These are phyloP conservation scores for Cystobasidium slooffiae DNA, from an alignment of 1,284 basidiomycete species.

Conservation along the genomic window DNA sequence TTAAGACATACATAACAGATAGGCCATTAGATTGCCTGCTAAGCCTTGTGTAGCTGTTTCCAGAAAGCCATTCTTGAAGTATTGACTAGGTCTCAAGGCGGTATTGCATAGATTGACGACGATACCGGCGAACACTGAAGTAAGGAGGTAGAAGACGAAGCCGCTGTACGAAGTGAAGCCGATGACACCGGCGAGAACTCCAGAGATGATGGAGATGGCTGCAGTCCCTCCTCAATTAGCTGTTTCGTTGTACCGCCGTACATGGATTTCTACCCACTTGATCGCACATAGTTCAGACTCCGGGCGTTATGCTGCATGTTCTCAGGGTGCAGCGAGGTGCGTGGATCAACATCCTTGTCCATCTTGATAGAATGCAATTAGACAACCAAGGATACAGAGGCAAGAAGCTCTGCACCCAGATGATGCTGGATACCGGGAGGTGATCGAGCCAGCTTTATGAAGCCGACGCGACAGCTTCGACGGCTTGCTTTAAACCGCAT, in stretches of 20 bases:
- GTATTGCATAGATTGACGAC: conserved; percentile 35
- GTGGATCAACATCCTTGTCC: conserved; percentile 34
- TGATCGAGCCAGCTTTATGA: conserved; percentile 13
- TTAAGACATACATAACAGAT: conserved; percentile 19
- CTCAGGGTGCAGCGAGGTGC: conserved; percentile 26
- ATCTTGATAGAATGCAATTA: neutral
- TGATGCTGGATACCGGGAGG: neutral
- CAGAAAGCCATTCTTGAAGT: conserved; percentile 26
- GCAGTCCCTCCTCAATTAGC: neutral
- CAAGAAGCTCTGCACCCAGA: neutral
- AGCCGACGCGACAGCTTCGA: neutral
- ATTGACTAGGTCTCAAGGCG: conserved; percentile 7
- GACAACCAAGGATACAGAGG: neutral
- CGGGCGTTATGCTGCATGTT: conserved; percentile 41
- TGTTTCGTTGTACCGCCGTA: neutral
- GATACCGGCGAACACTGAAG: conserved; percentile 18
- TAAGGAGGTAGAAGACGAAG: conserved; percentile 37
- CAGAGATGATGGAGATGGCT: conserved; percentile 39
- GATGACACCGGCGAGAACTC: conserved; percentile 25
- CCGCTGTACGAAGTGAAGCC: conserved; percentile 39
- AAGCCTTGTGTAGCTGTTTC: conserved; percentile 35
- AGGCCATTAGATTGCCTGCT: conserved; percentile 29
- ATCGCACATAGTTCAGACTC: conserved; percentile 34
- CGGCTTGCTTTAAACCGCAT: neutral
- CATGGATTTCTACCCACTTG: conserved; percentile 16